These are phyloP conservation scores for Thamnidium elegans DNA, from an alignment of 192 early-diverging fungal genomes.

Conservation along the genomic window DNA sequence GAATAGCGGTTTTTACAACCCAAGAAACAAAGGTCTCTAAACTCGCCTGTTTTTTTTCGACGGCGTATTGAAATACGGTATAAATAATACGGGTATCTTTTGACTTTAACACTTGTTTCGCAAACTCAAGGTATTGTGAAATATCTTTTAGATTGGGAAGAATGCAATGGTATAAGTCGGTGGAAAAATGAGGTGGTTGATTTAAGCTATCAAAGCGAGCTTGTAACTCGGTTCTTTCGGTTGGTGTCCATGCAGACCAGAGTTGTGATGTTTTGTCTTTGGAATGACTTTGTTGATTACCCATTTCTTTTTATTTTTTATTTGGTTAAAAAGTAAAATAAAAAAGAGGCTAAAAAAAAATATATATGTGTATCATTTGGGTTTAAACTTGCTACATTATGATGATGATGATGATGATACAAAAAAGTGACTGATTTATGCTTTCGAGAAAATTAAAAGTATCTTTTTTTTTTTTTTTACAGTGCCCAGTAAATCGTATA, in stretches of 20 bases:
- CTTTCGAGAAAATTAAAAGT: no score
- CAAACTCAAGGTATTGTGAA: no score
- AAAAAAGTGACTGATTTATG: no score
- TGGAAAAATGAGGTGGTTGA: neutral
- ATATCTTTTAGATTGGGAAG: neutral
- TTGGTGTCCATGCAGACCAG: neutral
- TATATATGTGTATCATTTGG: no score
- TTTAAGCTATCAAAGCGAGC: neutral
- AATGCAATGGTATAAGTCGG: no score
- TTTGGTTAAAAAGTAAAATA: neutral
- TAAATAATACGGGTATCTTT: neutral
- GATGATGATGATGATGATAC: no score
- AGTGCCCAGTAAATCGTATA: no score
- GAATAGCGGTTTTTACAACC: slow-evolving; percentile 3
- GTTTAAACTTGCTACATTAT: no score
- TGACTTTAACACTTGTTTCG: neutral
- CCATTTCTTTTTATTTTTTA: neutral
- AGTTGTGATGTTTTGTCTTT: neutral
- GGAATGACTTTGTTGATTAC: slow-evolving; percentile 8
- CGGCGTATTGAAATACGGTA: neutral
- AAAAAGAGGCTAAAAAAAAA: slow-evolving; percentile 1
- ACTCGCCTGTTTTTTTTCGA: neutral
- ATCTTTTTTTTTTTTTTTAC: no score
- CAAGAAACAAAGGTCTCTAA: slow-evolving; percentile 8
- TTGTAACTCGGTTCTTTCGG: neutral